Evolutionary conservation across 2,329 filamentous ascomycete genomes (phyloP), one percentile per base, ranked within the genome.

Genomic region (Penicillium freii): DNA sequence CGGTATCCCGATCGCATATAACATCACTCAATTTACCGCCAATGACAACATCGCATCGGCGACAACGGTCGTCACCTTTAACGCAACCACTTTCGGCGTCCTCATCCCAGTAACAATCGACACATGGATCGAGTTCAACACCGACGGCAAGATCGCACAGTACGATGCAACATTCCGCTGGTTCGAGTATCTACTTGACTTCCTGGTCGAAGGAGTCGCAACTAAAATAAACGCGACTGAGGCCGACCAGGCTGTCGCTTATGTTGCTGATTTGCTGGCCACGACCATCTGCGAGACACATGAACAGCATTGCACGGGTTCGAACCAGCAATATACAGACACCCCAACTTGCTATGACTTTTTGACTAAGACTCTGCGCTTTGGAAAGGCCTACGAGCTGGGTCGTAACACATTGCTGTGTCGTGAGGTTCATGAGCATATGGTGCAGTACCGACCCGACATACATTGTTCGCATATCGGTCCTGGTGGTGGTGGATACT

Each of bases 391-490:
- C 1, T 63, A 63, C 31, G 68, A 70, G 49, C 52, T 71, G 13
- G 67, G 69, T 1, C 46, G 61, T 7, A 60, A 71, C 43, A 70
- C 68, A 1, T 40, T 71, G 43, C 61, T 71, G 8, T 70, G 66
- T 44, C 65, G 68, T 1, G 63, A 69, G 50, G 65, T 70, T 23
- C 66, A 71, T 48, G 65, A 69, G 52, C 66, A 66, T 51, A 70
- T 70, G 67, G 66, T 70, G 17, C 61, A 59, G 40, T 67, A 65
- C 42, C 60, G 65, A 10, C 68, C 68, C 0, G 57, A 61, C 4
- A 55, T 65, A n/a, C 69, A 71, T 47, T 70, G 66, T 25, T 8
- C 64, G 9, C 66, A 70, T 59, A 71, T 71, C 34, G 67, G 68
- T 2, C 68, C 67, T 1, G 50, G 33, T n/a, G 67, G 69, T 0